These are phyloP conservation scores for Dalechampia spathulata DNA, from an alignment of 441 rosid genomes.

Conservation along the genomic window DNA sequence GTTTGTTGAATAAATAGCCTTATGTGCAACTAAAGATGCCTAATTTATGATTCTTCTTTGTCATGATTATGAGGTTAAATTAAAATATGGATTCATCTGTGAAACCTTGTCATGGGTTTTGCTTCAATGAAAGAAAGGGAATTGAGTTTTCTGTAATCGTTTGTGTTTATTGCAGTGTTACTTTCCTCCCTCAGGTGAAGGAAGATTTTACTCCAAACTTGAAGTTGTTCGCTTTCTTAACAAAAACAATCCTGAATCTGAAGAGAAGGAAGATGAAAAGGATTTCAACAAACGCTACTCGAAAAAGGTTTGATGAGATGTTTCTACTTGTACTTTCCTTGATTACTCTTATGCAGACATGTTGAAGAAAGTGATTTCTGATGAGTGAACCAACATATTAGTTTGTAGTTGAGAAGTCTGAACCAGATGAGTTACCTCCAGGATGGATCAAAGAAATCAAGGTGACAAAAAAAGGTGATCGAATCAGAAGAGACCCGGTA, in stretches of 20 bases:
- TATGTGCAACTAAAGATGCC: background rate
- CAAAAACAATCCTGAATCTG: conserved; percentile 13
- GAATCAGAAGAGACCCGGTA: conserved; percentile 70
- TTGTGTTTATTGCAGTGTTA: conserved; percentile 40
- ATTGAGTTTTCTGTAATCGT: background rate
- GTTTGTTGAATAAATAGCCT: background rate
- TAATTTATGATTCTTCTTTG: background rate
- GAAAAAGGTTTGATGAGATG: conserved; percentile 24
- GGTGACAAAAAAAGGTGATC: conserved; percentile 43
- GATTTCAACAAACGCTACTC: conserved; percentile 15
- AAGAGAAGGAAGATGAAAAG: conserved; percentile 17
- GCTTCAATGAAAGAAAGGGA: background rate
- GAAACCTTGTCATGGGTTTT: background rate
- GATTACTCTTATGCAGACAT: conserved; percentile 11
- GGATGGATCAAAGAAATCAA: conserved; percentile 87
- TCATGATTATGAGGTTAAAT: background rate
- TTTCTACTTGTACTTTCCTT: background rate
- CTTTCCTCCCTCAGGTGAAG: conserved; percentile 36
- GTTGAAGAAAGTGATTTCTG: conserved; percentile 14
- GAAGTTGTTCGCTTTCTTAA: conserved; percentile 37
- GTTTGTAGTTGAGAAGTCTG: conserved; percentile 54
- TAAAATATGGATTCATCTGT: background rate
- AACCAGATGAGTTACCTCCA: conserved; percentile 66
- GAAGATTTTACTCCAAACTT: conserved; percentile 33
- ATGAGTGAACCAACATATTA: conserved; percentile 38